These are phyloP conservation scores for Neopestalotiopsis sp. DNA, from an alignment of 2,329 filamentous ascomycete species.

Conservation along the genomic window DNA sequence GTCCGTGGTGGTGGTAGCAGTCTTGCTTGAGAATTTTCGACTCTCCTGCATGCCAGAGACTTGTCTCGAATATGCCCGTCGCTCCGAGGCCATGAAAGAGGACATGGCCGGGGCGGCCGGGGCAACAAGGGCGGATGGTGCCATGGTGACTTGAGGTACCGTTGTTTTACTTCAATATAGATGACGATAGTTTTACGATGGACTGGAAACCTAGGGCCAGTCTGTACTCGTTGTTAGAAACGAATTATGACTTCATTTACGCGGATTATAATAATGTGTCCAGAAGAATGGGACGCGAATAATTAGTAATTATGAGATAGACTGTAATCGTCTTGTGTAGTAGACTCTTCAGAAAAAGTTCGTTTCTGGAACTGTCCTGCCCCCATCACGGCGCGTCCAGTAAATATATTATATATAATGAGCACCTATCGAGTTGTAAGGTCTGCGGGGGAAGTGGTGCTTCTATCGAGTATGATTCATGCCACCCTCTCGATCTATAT, in stretches of 20 bases:
- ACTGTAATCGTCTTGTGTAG: background rate
- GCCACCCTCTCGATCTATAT: background rate
- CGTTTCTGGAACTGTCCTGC: background rate
- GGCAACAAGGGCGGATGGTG: background rate
- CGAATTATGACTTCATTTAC: background rate
- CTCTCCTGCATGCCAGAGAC: slow-evolving; percentile 1
- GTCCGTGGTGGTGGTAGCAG: slow-evolving; percentile 19
- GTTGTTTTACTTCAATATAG: background rate
- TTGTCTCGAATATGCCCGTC: slow-evolving; percentile 5
- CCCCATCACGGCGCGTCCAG: background rate
- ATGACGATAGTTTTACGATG: background rate
- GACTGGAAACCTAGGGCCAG: background rate
- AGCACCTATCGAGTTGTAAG: background rate
- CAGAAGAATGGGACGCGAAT: background rate
- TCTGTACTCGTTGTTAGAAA: background rate
- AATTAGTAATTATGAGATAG: background rate
- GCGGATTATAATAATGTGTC: background rate
- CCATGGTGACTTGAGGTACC: background rate
- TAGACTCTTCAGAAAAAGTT: background rate
- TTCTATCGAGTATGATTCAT: background rate
- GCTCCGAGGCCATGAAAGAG: background rate
- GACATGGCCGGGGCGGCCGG: background rate
- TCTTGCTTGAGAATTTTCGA: background rate
- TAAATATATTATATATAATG: background rate
- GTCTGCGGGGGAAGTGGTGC: background rate